These are phyloP conservation scores for Epichloe baconii DNA, from an alignment of 2,329 filamentous ascomycete genomes.

Conservation along the genomic window DNA sequence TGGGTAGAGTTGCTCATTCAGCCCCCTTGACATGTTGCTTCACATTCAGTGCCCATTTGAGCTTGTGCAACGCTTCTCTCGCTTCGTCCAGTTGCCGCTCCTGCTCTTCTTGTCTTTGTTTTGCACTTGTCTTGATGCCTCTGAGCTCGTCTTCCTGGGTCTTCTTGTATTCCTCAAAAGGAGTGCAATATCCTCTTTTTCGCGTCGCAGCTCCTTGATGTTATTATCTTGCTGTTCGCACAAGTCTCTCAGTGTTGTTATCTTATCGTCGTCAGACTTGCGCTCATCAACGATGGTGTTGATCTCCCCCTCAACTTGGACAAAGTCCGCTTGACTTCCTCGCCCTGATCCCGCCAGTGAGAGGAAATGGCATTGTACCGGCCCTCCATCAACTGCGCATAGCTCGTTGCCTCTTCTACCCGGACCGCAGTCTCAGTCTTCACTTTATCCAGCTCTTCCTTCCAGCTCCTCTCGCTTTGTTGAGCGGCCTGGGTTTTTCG, in stretches of 20 bases:
- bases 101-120: conserved; percentile 47
- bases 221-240: conserved; percentile 63
- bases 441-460: conserved; percentile 48
- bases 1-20: conserved; percentile 20
- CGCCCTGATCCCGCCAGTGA: conserved; percentile 54
- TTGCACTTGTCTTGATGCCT: conserved; percentile 45
- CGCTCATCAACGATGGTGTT: conserved; percentile 40
- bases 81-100: conserved; percentile 44
- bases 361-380: conserved; percentile 54
- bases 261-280: conserved; percentile 47
- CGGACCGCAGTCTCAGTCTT: conserved; percentile 46
- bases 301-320: conserved; percentile 39
- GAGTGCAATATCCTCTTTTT: conserved; percentile 47
- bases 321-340: conserved; percentile 42
- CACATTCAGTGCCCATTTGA: conserved; percentile 60
- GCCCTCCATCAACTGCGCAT: conserved; percentile 55
- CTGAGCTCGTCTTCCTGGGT: conserved; percentile 49
- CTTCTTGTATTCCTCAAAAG: conserved; percentile 50
- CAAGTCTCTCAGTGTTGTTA: conserved; percentile 51
- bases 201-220: conserved; percentile 42
- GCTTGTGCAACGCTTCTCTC: conserved; percentile 48
- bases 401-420: conserved; percentile 51
- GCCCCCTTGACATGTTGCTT: conserved; percentile 47
- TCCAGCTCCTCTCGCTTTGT: conserved; percentile 48
- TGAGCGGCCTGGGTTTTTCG: conserved; percentile 46